phyloP scores from a whole-genome alignment of 805 yeast species.

The Barnettozyma siamensis region DNA sequence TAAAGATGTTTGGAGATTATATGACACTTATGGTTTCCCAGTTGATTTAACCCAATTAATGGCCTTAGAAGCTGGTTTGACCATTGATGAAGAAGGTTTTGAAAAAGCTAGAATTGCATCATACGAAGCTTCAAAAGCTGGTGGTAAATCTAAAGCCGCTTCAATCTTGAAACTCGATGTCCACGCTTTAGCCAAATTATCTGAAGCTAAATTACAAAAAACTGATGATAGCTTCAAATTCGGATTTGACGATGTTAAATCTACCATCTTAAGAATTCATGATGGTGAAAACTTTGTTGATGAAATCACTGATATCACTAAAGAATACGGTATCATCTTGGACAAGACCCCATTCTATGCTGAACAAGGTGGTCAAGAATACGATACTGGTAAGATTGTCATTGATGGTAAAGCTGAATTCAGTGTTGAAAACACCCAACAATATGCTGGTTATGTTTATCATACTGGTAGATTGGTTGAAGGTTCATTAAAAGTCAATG shows the following conservation, averaged over 20 bases:
- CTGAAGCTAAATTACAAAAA: slow-evolving; percentile 56
- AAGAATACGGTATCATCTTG: slow-evolving; percentile 73
- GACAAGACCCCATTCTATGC: slow-evolving; percentile 95
- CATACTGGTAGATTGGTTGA: slow-evolving; percentile 86
- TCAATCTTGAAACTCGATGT: slow-evolving; percentile 79
- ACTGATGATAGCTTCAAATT: slow-evolving; percentile 84
- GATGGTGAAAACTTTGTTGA: slow-evolving; percentile 59
- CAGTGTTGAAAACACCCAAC: slow-evolving; percentile 86
- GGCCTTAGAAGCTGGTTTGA: slow-evolving; percentile 97
- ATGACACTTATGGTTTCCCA: slow-evolving; percentile 98
- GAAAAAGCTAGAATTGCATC: slow-evolving; percentile 87
- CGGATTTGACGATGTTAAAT: slow-evolving; percentile 59
- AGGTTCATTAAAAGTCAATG: slow-evolving; percentile 66
- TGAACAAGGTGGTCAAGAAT: slow-evolving; percentile 99
- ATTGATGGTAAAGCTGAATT: slow-evolving; percentile 86
- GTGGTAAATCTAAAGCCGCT: slow-evolving; percentile 55
- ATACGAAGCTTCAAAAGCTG: slow-evolving; percentile 92
- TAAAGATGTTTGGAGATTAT: slow-evolving; percentile 95
- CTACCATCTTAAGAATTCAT: slow-evolving; percentile 67
- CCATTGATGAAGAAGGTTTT: slow-evolving; percentile 87
- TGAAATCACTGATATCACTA: slow-evolving; percentile 37
- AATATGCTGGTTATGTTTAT: slow-evolving; percentile 89
- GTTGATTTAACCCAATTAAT: slow-evolving; percentile 94
- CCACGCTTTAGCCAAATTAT: slow-evolving; percentile 75
- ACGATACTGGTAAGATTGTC: slow-evolving; percentile 88